Percentiles rank a stretch among this genome's conserved stretches.
These are phyloP conservation scores for Magnusiomyces ingens DNA, from an alignment of 1,139 yeast species.

Conservation along the genomic window DNA sequence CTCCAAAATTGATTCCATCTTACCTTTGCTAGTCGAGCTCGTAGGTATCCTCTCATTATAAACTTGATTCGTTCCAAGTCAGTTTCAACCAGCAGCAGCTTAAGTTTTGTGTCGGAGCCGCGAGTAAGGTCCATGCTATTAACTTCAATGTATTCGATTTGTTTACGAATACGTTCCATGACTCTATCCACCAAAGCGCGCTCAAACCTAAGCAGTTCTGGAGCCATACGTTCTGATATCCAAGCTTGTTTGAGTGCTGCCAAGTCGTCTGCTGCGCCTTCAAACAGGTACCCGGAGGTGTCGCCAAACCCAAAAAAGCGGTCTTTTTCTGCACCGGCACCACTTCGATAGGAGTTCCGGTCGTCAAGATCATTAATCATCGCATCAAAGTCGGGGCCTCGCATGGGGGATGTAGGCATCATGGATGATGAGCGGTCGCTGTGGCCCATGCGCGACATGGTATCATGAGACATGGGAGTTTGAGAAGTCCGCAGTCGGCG, in stretches of 20 bases:
- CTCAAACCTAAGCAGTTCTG: conserved; percentile 73
- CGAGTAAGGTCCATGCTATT: conserved; percentile 47
- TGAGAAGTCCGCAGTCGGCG: neutral
- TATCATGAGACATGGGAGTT: neutral
- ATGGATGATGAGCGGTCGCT: neutral
- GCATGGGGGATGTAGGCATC: conserved; percentile 1
- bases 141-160: conserved; percentile 63
- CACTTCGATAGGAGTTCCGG: neutral
- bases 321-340: conserved; percentile 9
- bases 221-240: conserved; percentile 80
- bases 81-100: conserved; percentile 78
- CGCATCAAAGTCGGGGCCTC: conserved; percentile 24
- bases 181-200: conserved; percentile 51
- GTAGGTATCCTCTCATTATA: conserved; percentile 66
- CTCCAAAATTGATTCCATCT: neutral
- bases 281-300: conserved; percentile 8
- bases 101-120: conserved; percentile 67
- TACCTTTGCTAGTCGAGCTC: conserved; percentile 52
- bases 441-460: neutral
- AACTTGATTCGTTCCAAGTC: conserved; percentile 85
- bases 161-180: conserved; percentile 52
- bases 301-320: conserved; percentile 4
- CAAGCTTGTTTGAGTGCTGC: conserved; percentile 54
- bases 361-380: conserved; percentile 21
- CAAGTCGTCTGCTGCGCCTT: conserved; percentile 11